Evolutionary conservation across 208 protist genomes (phyloP), one percentile per base, ranked within the genome.

Genomic region (Wallacemonas sp.): DNA sequence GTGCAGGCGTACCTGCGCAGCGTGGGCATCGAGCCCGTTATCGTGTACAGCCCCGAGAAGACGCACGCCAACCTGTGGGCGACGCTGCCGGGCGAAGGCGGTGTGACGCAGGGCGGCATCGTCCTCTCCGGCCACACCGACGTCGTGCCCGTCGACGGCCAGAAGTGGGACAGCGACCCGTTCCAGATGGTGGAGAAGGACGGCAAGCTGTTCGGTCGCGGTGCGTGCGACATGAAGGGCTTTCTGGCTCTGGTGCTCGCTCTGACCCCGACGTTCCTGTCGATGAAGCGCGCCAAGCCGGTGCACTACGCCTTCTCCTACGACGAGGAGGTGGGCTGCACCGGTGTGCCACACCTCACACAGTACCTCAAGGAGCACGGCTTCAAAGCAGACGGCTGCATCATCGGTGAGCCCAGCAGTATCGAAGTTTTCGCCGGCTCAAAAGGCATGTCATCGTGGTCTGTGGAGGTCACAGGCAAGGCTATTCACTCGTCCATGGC

Each of bases 11-110:
- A 72, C 55, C 56, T 88, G 51, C 39, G 44, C 62, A 46, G n/a
- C 12, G 55, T 79, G 31, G 72, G 71, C 19, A 68, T 80, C 26
- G 58, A 77, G 68, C 68, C 70, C 39, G 67, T 77, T 49, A 60
- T 72, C 24, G 55, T 81, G 41, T 65, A 75, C 68, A 73, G 51
- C 41, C 53, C 54, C 15, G 63, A 44, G 21, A 71, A 71, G 44
- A 78, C 62, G 11, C 71, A 90, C 47, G 77, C 77, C n/a, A 86
- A 84, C 51, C 65, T 90, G 54, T 80, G 72, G 41, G 80, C 79
- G 21, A 88, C 80, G 55, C 68, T 91, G 51, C 77, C 80, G 0
- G 74, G 54, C 4, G 51, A 39, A 5, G 68, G 67, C 34, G 80
- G 80, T 45, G 51, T 62, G 26, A 75, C 69, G 62, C 63, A 79